These are phyloP conservation scores for Phlyctochytrium arcticum DNA, from an alignment of 192 early-diverging fungal species.

Conservation along the genomic window DNA sequence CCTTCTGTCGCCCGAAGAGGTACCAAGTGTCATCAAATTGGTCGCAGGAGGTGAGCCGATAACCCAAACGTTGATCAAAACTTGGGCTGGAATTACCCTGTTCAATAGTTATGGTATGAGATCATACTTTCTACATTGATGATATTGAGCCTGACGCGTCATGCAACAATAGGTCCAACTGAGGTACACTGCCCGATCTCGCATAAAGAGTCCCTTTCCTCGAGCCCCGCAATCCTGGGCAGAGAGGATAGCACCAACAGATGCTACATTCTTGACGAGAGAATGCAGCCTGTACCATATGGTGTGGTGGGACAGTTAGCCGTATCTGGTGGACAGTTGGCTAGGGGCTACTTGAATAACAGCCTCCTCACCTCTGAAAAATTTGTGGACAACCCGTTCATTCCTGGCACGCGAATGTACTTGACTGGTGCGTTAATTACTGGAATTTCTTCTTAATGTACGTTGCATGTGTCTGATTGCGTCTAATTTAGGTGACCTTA, in stretches of 20 bases:
- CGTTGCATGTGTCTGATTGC: no score
- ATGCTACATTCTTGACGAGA: slow-evolving; percentile 27
- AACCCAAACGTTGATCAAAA: background rate
- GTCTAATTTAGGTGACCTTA: slow-evolving; percentile 8
- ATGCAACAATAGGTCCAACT: no score
- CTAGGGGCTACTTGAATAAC: slow-evolving; percentile 39
- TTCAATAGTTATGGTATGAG: no score
- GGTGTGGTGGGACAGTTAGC: slow-evolving; percentile 40
- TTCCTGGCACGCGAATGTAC: slow-evolving; percentile 14
- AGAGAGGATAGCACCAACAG: background rate
- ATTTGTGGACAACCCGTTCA: slow-evolving; percentile 34
- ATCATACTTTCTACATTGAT: no score
- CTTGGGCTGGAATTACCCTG: no score
- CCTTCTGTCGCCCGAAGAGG: slow-evolving; percentile 3
- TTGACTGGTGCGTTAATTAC: no score
- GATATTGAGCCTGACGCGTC: no score
- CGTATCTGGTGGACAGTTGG: slow-evolving; percentile 34
- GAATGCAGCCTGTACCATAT: slow-evolving; percentile 22
- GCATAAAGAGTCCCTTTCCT: no score
- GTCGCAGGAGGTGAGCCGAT: background rate
- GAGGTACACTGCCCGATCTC: no score
- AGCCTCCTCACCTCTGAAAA: slow-evolving; percentile 30
- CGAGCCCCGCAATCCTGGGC: background rate
- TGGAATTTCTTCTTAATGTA: no score
- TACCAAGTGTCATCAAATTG: background rate